Percentiles rank a stretch among this genome's conserved stretches.
Evolutionary conservation across 441 rosid species (phyloP).

Genomic region (Bocquillonia castaneifolia): DNA sequence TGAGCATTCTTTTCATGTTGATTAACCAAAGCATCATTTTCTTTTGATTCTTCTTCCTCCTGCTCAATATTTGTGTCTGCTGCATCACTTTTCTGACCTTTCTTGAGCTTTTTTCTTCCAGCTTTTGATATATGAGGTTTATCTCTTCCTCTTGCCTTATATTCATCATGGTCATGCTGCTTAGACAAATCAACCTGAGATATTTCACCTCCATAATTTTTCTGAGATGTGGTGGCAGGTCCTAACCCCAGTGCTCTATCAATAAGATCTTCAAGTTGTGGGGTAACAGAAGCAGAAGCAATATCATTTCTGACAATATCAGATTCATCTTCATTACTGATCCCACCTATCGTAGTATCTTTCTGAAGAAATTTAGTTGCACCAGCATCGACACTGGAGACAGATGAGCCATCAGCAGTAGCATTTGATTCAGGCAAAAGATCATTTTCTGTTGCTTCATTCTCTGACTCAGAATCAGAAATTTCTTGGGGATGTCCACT

Average conservation of each 20-base stretch:
- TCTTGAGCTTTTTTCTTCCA: slow-evolving; percentile 86
- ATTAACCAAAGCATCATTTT: slow-evolving; percentile 28
- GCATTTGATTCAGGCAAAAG: slow-evolving; percentile 14
- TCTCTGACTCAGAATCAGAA: slow-evolving; percentile 59
- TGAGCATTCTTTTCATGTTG: slow-evolving; percentile 37
- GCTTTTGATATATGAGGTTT: slow-evolving; percentile 82
- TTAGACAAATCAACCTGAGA: slow-evolving; percentile 38
- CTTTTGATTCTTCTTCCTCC: slow-evolving; percentile 39
- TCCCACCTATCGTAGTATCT: slow-evolving; percentile 26
- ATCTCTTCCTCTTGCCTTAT: slow-evolving; percentile 40
- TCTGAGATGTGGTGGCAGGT: slow-evolving; percentile 43
- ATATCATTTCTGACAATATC: slow-evolving; percentile 33
- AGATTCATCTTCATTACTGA: slow-evolving; percentile 28
- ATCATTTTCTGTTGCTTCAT: slow-evolving; percentile 36
- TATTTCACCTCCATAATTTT: slow-evolving; percentile 39
- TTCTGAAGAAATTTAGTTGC: slow-evolving; percentile 28
- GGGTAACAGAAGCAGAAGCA: slow-evolving; percentile 46
- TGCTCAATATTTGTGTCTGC: slow-evolving; percentile 36
- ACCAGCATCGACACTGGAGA: slow-evolving; percentile 23
- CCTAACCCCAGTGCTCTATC: slow-evolving; percentile 95
- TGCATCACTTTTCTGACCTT: slow-evolving; percentile 48
- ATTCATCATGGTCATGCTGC: slow-evolving; percentile 45
- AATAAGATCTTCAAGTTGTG: slow-evolving; percentile 84
- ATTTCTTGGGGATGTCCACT: slow-evolving; percentile 36
- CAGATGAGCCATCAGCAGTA: slow-evolving; percentile 7